Conservation (phyloP, 257 asterid genomes). For the Knoxia roxburghii region DNA sequence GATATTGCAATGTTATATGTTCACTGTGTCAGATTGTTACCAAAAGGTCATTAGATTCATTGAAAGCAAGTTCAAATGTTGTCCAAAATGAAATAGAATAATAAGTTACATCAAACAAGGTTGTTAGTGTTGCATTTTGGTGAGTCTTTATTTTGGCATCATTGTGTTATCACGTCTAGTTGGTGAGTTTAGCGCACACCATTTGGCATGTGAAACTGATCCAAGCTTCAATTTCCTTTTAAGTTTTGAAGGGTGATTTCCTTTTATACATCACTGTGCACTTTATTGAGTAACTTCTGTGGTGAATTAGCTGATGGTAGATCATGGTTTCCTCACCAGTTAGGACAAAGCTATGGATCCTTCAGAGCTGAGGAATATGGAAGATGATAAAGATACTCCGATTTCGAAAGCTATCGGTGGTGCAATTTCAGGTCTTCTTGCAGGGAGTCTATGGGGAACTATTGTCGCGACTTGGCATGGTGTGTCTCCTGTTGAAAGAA, state of each 20-base stretch:
- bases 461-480: conserved; percentile 93
- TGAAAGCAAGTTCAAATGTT: not conserved
- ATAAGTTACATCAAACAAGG: not conserved
- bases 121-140: not conserved
- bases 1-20: not conserved
- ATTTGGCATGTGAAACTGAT: not conserved
- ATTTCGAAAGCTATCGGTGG: conserved; percentile 66
- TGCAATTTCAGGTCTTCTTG: conserved; percentile 64
- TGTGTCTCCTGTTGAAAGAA: conserved; percentile 96
- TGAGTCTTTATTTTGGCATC: not conserved
- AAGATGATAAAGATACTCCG: conserved; percentile 68
- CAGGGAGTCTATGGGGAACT: conserved; percentile 91
- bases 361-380: conserved; percentile 66
- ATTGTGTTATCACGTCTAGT: not conserved
- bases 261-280: not conserved
- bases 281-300: not conserved
- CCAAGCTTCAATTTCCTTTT: not conserved
- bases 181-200: too few relatives aligned
- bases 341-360: conserved; percentile 49
- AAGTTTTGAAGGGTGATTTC: not conserved
- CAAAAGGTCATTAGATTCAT: not conserved
- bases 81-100: not conserved
- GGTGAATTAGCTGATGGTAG: not conserved
- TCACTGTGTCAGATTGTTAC: not conserved
- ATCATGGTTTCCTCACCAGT: not conserved